These are phyloP conservation scores for Ascochyta lentis DNA, from an alignment of 2,329 filamentous ascomycete genomes.

Conservation along the genomic window DNA sequence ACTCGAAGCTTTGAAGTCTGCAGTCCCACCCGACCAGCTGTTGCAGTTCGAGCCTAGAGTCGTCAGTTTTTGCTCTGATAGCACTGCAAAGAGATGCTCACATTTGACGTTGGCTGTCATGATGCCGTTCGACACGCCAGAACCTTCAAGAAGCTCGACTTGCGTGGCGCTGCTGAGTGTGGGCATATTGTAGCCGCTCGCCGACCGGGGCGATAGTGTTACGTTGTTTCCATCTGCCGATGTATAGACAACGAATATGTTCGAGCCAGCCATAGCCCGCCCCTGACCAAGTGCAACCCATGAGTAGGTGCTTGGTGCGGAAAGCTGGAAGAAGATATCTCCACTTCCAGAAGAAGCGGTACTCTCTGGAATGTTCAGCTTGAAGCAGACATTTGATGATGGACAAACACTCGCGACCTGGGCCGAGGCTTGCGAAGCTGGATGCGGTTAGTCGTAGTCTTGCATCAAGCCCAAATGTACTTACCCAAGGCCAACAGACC, in stretches of 20 bases:
- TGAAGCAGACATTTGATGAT: conserved; percentile 52
- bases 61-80: conserved; percentile 15
- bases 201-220: conserved; percentile 62
- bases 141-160: conserved; percentile 60
- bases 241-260: conserved; percentile 67
- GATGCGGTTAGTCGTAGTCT: conserved; percentile 21
- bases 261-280: conserved; percentile 59
- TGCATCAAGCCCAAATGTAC: conserved; percentile 1
- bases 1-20: conserved; percentile 54
- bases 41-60: conserved; percentile 58
- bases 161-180: conserved; percentile 51
- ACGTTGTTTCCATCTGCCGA: conserved; percentile 60
- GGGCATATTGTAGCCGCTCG: conserved; percentile 55
- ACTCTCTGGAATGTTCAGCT: conserved; percentile 61
- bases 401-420: conserved; percentile 42
- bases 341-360: conserved; percentile 60
- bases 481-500: conserved; percentile 39
- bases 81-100: conserved; percentile 21
- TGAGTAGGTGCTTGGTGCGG: conserved; percentile 59
- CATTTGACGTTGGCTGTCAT: conserved; percentile 66
- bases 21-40: conserved; percentile 59
- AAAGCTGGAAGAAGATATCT: conserved; percentile 65
- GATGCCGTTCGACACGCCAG: conserved; percentile 58
- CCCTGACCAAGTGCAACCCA: conserved; percentile 66
- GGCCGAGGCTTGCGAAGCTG: conserved; percentile 37